Evolutionary conservation across 2,329 filamentous ascomycete species (phyloP).

Genomic region (Clarireedia monteithiana): DNA sequence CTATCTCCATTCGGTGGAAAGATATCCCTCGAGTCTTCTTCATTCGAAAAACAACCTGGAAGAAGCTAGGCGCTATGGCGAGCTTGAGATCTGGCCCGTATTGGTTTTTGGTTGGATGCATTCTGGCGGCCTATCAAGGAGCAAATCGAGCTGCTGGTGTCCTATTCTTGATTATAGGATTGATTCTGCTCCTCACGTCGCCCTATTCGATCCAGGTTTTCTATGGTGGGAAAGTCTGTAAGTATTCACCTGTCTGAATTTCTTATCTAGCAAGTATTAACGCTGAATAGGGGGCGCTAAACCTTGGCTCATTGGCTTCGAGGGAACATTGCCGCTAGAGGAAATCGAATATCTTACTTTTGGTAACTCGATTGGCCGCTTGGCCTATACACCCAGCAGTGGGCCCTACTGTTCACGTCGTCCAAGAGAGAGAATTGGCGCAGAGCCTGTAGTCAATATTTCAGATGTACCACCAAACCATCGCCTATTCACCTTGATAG

Average conservation of each 20-base stretch:
- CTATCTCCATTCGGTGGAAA: slow-evolving; percentile 30
- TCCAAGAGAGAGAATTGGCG: slow-evolving; percentile 13
- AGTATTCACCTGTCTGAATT: background rate
- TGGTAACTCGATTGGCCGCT: slow-evolving; percentile 14
- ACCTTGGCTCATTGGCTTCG: slow-evolving; percentile 15
- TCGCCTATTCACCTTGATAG: slow-evolving; percentile 25
- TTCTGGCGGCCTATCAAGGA: background rate
- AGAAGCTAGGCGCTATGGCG: background rate
- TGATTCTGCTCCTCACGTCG: slow-evolving; percentile 9
- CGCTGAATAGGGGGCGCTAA: background rate
- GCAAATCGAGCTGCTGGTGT: background rate
- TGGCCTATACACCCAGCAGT: slow-evolving; percentile 13
- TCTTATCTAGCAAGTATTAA: background rate
- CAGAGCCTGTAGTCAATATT: slow-evolving; percentile 17
- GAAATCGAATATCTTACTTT: slow-evolving; percentile 12
- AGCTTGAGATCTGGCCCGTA: slow-evolving; percentile 1
- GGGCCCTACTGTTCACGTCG: slow-evolving; percentile 7
- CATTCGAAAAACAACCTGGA: slow-evolving; percentile 1
- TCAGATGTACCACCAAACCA: slow-evolving; percentile 9
- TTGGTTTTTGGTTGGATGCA: background rate
- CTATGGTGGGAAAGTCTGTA: slow-evolving; percentile 15
- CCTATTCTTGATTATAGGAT: slow-evolving; percentile 7
- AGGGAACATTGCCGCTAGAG: slow-evolving; percentile 12
- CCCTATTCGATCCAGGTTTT: slow-evolving; percentile 10
- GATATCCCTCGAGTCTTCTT: slow-evolving; percentile 17